phyloP scores from a whole-genome alignment of 257 asterid species.

The Nicotiana benthamiana region DNA sequence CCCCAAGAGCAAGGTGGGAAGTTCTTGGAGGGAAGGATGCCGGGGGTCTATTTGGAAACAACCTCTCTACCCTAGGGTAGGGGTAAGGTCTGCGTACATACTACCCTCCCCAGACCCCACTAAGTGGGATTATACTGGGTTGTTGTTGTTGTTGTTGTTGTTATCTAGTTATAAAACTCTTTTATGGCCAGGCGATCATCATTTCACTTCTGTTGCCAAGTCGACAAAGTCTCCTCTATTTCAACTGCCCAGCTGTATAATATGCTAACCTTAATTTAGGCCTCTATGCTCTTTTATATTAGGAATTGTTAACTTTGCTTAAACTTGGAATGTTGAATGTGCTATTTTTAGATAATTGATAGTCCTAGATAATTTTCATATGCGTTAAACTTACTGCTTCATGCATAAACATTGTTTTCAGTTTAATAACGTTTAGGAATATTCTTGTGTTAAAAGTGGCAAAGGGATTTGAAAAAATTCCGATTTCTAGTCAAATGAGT shows the following conservation, averaged over 20 bases:
- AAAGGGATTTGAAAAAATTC: not conserved
- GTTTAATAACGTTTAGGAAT: not conserved
- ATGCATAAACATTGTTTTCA: not conserved
- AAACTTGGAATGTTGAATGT: too few relatives aligned
- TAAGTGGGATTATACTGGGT: too few relatives aligned
- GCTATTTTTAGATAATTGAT: not conserved
- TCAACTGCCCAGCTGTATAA: not conserved
- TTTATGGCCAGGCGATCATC: not conserved
- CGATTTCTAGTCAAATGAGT: not conserved
- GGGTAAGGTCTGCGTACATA: too few relatives aligned
- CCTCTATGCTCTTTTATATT: not conserved
- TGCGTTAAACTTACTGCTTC: not conserved
- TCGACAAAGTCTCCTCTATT: not conserved
- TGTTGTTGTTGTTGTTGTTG: too few relatives aligned
- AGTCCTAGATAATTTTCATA: not conserved
- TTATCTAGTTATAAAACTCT: not conserved
- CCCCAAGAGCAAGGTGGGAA: too few relatives aligned
- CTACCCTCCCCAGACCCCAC: too few relatives aligned
- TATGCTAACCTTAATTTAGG: not conserved
- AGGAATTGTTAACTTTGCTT: too few relatives aligned
- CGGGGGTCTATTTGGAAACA: too few relatives aligned
- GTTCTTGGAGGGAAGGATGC: too few relatives aligned
- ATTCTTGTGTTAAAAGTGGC: not conserved
- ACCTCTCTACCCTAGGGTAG: too few relatives aligned
- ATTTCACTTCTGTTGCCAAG: not conserved